phyloP scores from a whole-genome alignment of 1,139 yeast genomes.

The Yamadazyma buinensis region DNA sequence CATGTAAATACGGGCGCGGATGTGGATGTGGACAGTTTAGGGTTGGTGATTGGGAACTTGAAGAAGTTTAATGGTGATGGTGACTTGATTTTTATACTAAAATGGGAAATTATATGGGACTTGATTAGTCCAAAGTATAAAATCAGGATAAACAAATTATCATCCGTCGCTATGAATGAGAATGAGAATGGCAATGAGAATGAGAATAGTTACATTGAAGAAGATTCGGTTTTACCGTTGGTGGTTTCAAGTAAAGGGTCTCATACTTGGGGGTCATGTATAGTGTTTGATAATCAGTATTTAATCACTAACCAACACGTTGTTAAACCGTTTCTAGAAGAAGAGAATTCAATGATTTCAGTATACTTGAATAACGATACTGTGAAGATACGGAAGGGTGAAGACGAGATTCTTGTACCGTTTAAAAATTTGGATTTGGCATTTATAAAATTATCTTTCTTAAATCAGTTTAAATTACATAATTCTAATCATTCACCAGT shows the following conservation, averaged over 20 bases:
- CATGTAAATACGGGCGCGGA: too few relatives aligned
- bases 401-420: slow-evolving; percentile 20
- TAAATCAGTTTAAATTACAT: slow-evolving; percentile 11
- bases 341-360: slow-evolving; percentile 1
- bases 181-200: too few relatives aligned
- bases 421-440: slow-evolving; percentile 33
- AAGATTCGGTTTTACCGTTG: slow-evolving; percentile 17
- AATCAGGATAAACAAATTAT: slow-evolving; percentile 1
- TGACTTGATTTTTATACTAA: slow-evolving; percentile 45
- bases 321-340: slow-evolving; percentile 19
- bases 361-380: slow-evolving; percentile 8
- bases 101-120: slow-evolving; percentile 37
- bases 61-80: slow-evolving; percentile 59
- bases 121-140: slow-evolving; percentile 5
- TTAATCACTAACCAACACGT: slow-evolving; percentile 38
- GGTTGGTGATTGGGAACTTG: slow-evolving; percentile 52
- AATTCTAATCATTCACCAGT: slow-evolving; percentile 9
- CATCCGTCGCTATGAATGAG: too few relatives aligned
- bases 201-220: too few relatives aligned
- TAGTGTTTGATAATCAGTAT: slow-evolving; percentile 22
- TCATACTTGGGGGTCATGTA: slow-evolving; percentile 36
- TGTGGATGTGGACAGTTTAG: slow-evolving; percentile 23
- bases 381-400: too few relatives aligned
- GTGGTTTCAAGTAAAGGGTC: slow-evolving; percentile 7
- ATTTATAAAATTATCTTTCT: slow-evolving; percentile 24